Conservation (phyloP, 1,284 basidiomycete species). For the Ustilago bromivora region DNA sequence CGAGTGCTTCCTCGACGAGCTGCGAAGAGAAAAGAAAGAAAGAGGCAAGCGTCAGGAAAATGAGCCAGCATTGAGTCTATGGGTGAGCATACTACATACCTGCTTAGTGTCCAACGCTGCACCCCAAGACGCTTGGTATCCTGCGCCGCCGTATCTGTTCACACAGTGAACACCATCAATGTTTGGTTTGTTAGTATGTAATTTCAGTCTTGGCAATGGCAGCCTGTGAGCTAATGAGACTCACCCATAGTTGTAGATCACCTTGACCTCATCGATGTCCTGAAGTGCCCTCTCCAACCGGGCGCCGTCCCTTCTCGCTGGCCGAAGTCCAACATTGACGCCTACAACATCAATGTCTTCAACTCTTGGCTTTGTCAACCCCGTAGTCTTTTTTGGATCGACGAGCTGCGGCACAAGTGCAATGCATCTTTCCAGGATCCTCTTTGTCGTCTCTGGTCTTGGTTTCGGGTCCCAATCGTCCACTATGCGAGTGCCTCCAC, state of each 20-base stretch:
- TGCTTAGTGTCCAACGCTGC: slow-evolving; percentile 50
- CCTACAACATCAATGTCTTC: slow-evolving; percentile 50
- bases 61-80: background rate
- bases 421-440: slow-evolving; percentile 51
- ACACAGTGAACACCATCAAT: too few relatives aligned
- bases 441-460: slow-evolving; percentile 45
- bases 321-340: slow-evolving; percentile 58
- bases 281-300: slow-evolving; percentile 38
- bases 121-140: slow-evolving; percentile 64
- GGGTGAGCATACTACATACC: slow-evolving; percentile 11
- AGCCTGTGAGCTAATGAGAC: background rate
- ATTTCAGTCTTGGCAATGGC: too few relatives aligned
- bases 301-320: slow-evolving; percentile 50
- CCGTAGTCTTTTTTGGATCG: slow-evolving; percentile 12
- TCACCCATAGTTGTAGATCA: slow-evolving; percentile 47
- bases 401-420: slow-evolving; percentile 39
- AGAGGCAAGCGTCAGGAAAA: background rate
- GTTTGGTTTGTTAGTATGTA: background rate
- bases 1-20: slow-evolving; percentile 36
- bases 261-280: slow-evolving; percentile 23
- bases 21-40: background rate
- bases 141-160: slow-evolving; percentile 48
- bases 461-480: slow-evolving; percentile 42
- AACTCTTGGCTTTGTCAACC: slow-evolving; percentile 12
- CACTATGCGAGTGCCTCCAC: slow-evolving; percentile 59